A percentile compares a stretch with the other conserved stretches of the same genome.
These are phyloP conservation scores for Euryodendron excelsum DNA, from an alignment of 148 eudicot species.

Conservation along the genomic window DNA sequence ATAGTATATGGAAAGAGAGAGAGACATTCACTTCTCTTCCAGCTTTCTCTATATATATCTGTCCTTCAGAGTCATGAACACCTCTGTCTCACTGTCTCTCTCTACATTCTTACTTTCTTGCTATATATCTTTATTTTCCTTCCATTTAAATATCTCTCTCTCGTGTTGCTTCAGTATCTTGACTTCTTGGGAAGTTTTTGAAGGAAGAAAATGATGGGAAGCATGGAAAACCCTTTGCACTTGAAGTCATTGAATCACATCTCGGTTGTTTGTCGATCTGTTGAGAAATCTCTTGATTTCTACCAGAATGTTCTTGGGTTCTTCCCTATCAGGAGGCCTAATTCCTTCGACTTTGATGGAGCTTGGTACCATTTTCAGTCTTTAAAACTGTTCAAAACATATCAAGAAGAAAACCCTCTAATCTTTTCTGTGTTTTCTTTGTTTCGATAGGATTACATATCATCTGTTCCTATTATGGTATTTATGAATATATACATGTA, in stretches of 20 bases:
- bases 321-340: slow-evolving; percentile 37
- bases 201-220: slow-evolving; percentile 19
- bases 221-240: slow-evolving; percentile 31
- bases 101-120: neutral
- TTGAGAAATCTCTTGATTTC: slow-evolving; percentile 48
- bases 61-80: neutral
- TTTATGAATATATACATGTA: neutral
- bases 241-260: slow-evolving; percentile 48
- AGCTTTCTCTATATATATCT: neutral
- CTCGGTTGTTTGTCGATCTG: slow-evolving; percentile 38
- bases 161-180: no score
- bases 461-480: no score
- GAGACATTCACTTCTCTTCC: neutral
- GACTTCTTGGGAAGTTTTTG: neutral
- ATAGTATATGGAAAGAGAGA: no score
- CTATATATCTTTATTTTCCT: slow-evolving; percentile 6
- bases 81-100: neutral
- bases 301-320: slow-evolving; percentile 52
- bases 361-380: slow-evolving; percentile 39
- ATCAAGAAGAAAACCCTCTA: neutral
- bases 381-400: neutral
- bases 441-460: no score
- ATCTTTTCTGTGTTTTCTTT: neutral
- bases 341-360: slow-evolving; percentile 47
- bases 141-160: slow-evolving; percentile 25